Evolutionary conservation across 257 asterid genomes (phyloP).

Genomic region (Solanum clarkiae): DNA sequence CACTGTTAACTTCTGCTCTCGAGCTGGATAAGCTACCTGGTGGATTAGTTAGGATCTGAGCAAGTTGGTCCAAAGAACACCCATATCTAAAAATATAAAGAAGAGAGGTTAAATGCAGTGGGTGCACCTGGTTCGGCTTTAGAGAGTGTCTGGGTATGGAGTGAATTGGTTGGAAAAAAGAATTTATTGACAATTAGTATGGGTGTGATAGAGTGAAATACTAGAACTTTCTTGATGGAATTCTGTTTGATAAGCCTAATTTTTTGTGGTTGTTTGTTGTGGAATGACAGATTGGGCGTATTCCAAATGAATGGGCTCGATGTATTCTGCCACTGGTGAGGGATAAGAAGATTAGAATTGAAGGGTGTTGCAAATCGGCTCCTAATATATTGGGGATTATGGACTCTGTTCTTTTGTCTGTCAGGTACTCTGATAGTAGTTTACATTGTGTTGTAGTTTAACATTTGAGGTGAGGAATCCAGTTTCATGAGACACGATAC

Average conservation of each 20-base stretch:
- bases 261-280: neutral
- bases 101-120: neutral
- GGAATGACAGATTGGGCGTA: conserved; percentile 78
- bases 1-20: neutral
- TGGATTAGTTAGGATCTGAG: neutral
- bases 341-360: conserved; percentile 49
- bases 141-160: neutral
- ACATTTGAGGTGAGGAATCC: neutral
- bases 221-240: neutral
- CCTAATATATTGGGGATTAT: conserved; percentile 71
- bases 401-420: conserved; percentile 62
- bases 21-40: neutral
- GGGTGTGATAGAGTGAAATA: neutral
- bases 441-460: neutral
- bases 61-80: neutral
- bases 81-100: neutral
- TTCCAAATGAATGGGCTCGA: conserved; percentile 96
- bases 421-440: conserved; percentile 31
- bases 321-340: conserved; percentile 85
- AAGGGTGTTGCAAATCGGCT: conserved; percentile 72
- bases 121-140: neutral
- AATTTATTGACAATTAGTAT: neutral
- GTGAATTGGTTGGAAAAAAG: neutral
- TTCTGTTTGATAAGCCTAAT: neutral
- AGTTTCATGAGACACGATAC: neutral